These are phyloP conservation scores for Gaeumannomyces tritici DNA, from an alignment of 2,329 filamentous ascomycete species.

Conservation along the genomic window DNA sequence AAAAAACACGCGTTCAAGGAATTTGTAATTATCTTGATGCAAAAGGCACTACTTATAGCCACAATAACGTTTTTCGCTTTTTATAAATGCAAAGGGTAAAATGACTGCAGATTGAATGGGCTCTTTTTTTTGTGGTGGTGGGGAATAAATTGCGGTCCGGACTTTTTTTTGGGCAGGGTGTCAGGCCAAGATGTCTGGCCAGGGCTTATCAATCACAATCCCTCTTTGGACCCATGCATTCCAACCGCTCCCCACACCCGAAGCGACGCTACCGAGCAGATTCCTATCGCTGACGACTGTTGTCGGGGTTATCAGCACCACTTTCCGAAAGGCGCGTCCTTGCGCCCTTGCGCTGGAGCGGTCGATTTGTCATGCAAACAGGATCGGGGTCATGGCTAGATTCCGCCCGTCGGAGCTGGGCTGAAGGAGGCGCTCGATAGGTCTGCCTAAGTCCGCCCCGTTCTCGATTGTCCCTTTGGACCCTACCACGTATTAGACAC, in stretches of 20 bases:
- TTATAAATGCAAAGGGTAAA: too few species aligned
- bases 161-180: too few species aligned
- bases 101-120: too few species aligned
- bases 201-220: background rate
- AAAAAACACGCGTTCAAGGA: too few species aligned
- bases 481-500: background rate
- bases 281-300: background rate
- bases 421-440: background rate
- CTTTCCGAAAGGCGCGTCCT: background rate
- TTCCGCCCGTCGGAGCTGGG: background rate
- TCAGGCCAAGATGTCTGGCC: background rate
- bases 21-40: too few species aligned
- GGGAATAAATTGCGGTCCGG: too few species aligned
- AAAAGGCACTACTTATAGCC: too few species aligned
- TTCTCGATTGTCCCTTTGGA: background rate
- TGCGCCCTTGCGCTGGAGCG: background rate
- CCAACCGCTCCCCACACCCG: background rate
- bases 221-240: background rate
- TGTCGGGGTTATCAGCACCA: background rate
- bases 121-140: too few species aligned
- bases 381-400: background rate
- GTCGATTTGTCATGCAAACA: background rate
- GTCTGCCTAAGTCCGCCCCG: background rate
- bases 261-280: background rate
- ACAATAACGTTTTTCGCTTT: too few species aligned